These are phyloP conservation scores for Mortierella sp. DNA, from an alignment of 371 early-diverging fungal genomes.

Conservation along the genomic window DNA sequence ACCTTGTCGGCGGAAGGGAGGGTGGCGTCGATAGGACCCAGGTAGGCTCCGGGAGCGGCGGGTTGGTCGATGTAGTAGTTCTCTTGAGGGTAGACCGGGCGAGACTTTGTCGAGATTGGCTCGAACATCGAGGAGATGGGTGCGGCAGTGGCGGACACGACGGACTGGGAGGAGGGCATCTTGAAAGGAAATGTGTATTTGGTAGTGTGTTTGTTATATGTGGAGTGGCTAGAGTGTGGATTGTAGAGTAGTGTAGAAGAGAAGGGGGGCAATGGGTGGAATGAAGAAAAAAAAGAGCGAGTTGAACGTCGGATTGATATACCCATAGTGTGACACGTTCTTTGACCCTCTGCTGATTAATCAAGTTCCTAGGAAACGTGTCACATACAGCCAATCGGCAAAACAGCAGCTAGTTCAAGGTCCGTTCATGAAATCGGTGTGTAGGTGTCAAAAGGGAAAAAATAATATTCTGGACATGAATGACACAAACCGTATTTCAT, in stretches of 20 bases:
- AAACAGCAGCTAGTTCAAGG: no score
- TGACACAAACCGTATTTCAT: no score
- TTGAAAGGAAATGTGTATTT: no score
- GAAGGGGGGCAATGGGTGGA: not conserved
- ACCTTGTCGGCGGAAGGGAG: slow-evolving; percentile 38
- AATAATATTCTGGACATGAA: no score
- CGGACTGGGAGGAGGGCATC: slow-evolving; percentile 25
- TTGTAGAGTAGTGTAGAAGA: not conserved
- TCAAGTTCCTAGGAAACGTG: slow-evolving; percentile 21
- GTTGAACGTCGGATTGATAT: slow-evolving; percentile 5
- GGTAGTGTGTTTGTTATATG: not conserved
- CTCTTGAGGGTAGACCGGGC: slow-evolving; percentile 39
- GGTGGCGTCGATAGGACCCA: slow-evolving; percentile 42
- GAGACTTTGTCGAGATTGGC: slow-evolving; percentile 27
- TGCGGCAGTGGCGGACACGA: slow-evolving; percentile 14
- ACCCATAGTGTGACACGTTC: slow-evolving; percentile 43
- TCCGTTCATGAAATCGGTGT: no score
- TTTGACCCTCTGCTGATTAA: slow-evolving; percentile 27
- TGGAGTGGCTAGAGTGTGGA: not conserved
- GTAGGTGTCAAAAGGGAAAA: no score
- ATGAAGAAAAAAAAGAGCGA: not conserved
- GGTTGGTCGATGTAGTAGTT: slow-evolving; percentile 44
- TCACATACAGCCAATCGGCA: no score
- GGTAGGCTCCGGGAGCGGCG: slow-evolving; percentile 39
- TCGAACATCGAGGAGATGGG: slow-evolving; percentile 22